Percentiles rank a stretch among this genome's conserved stretches.
Evolutionary conservation across 2,329 filamentous ascomycete genomes (phyloP).

Genomic region (Rhynchosporium agropyri): DNA sequence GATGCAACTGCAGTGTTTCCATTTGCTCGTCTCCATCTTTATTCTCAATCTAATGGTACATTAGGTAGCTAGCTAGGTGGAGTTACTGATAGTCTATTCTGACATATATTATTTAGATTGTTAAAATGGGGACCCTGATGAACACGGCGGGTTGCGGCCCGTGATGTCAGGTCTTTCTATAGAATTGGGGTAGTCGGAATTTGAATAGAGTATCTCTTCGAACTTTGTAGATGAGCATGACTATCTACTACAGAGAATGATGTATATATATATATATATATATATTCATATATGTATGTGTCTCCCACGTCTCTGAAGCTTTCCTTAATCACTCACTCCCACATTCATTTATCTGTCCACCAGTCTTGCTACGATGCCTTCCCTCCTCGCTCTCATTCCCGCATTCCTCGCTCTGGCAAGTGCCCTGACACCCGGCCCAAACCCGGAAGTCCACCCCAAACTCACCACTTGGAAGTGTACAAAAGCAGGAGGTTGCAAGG

Average conservation of each 20-base stretch:
- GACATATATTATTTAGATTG: background rate
- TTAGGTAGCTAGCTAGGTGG: background rate
- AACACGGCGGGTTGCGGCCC: slow-evolving; percentile 3
- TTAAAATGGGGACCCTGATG: background rate
- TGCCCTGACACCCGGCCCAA: slow-evolving; percentile 47
- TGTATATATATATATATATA: background rate
- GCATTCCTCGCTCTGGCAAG: slow-evolving; percentile 30
- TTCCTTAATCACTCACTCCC: background rate
- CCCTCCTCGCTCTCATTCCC: slow-evolving; percentile 1
- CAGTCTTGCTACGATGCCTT: background rate
- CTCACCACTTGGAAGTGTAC: slow-evolving; percentile 57
- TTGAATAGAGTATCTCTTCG: background rate
- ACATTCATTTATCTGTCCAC: background rate
- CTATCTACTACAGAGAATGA: background rate
- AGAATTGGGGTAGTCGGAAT: background rate
- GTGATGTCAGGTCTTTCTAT: background rate
- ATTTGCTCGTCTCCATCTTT: background rate
- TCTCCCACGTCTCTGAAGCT: background rate
- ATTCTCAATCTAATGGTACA: background rate
- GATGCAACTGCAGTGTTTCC: background rate
- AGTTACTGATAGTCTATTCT: background rate
- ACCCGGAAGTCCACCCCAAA: slow-evolving; percentile 53
- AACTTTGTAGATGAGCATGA: background rate
- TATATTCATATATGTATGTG: background rate
- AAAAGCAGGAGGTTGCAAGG: slow-evolving; percentile 51